Evolutionary conservation across 352 stramenopile genomes (phyloP), one percentile per base, ranked within the genome.

Genomic region (Thraustochytrium striatum): DNA sequence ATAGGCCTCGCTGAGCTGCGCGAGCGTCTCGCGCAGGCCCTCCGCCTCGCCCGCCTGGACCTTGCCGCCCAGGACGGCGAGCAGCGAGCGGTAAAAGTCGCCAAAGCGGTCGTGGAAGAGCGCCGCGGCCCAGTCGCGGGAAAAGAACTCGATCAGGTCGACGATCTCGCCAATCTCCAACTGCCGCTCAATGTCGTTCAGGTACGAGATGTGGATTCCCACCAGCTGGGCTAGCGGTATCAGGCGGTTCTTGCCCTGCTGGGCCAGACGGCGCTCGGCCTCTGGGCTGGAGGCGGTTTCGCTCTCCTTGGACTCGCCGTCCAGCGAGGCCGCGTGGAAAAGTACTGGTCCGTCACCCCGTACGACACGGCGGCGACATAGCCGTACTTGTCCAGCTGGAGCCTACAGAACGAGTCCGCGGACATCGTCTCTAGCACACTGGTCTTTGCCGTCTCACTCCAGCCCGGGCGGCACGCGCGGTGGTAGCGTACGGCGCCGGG

Each of bases 61-160:
- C 9, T 90, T 85, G 5, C 82, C 84, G 35, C 85, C 83, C 30
- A 94, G 84, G 11, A 84, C 83, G 36, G 87, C 69, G 39, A 87
- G 88, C 75, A 94, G 91, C 13, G 90, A 87, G 30, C 85, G 85
- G 68, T 92, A 92, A 36, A 57, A 61, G 55, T 36, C 33, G 13
- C 38, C 70, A 25, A 81, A 84, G 50, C 89, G 87, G 75, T 93
- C 89, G 79, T 94, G 89, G 57, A 88, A 92, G n/a, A 93, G 65
- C 8, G 89, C 89, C 1, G 79, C 85, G 33, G 88, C 83, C 89
- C 89, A 94, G 41, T 90, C 88, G 65, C 91, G 84, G 1, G 85
- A 85, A 75, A 93, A 91, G 69, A 93, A 94, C 3, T 83, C 84
- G 41, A 94, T 82, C 87, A 89, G 92, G 80, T 94, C 90, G 57